Evolutionary conservation across 345 rosid species (phyloP).

Genomic region (Hypericum perforatum): DNA sequence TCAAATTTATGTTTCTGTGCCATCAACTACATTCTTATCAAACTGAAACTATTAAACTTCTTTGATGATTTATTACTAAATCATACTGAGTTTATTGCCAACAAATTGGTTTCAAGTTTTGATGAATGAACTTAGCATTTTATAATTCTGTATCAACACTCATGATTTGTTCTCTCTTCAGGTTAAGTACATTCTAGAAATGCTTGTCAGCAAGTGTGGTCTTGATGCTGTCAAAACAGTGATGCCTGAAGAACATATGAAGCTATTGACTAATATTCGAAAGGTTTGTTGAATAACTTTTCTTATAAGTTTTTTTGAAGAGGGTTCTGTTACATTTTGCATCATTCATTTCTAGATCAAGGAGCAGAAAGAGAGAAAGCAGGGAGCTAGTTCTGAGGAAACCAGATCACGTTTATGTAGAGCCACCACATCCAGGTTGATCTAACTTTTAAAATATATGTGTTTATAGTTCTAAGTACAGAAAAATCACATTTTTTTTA

Average conservation of each 20-base stretch:
- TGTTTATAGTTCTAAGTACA: too few species aligned
- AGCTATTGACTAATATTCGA: slow-evolving; percentile 81
- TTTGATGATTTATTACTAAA: too few species aligned
- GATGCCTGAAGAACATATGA: slow-evolving; percentile 97
- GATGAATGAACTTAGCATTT: too few species aligned
- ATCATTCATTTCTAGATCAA: slow-evolving; percentile 35
- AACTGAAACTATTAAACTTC: too few species aligned
- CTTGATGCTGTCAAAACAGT: slow-evolving; percentile 86
- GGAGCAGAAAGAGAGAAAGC: slow-evolving; percentile 67
- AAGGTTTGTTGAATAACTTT: slow-evolving; percentile 41
- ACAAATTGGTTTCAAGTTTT: too few species aligned
- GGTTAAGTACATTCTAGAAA: slow-evolving; percentile 90
- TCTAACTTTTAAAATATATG: too few species aligned
- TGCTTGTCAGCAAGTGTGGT: slow-evolving; percentile 93
- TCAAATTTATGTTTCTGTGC: background rate
- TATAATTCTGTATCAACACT: too few species aligned
- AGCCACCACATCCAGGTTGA: slow-evolving; percentile 71
- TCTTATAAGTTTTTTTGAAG: too few species aligned
- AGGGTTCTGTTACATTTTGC: background rate
- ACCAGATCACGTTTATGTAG: slow-evolving; percentile 55
- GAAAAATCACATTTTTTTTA: too few species aligned
- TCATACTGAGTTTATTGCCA: too few species aligned
- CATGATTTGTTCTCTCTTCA: slow-evolving; percentile 14
- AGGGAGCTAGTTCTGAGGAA: slow-evolving; percentile 47
- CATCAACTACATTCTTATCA: too few species aligned